These are phyloP conservation scores for Capsicum chinense DNA, from an alignment of 257 asterid species.

Conservation along the genomic window DNA sequence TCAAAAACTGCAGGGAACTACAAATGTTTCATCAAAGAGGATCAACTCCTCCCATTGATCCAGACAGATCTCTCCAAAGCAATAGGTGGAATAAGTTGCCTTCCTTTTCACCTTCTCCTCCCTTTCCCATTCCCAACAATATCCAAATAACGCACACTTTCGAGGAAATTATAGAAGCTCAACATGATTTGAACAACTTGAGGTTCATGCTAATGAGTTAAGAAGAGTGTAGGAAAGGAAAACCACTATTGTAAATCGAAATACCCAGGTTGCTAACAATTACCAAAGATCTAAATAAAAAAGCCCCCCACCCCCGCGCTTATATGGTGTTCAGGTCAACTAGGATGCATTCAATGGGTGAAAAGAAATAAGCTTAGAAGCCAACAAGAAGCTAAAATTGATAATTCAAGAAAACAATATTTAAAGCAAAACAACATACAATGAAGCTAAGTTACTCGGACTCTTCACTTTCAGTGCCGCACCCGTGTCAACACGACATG, in stretches of 20 bases:
- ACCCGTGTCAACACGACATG: too few species aligned
- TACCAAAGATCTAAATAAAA: background rate
- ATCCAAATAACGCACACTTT: conserved; percentile 13
- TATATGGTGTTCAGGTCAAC: conserved; percentile 15
- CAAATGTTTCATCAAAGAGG: conserved; percentile 4
- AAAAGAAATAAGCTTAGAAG: background rate
- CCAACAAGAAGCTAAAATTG: background rate
- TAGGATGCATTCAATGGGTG: background rate
- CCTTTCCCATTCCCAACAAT: conserved; percentile 13
- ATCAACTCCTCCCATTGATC: conserved; percentile 20
- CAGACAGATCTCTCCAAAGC: background rate
- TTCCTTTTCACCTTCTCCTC: conserved; percentile 24
- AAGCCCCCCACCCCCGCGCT: background rate
- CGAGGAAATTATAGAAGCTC: background rate
- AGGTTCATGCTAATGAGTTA: background rate
- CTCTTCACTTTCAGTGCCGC: too few species aligned
- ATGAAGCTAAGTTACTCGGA: too few species aligned
- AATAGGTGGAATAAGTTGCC: background rate
- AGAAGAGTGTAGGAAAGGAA: background rate
- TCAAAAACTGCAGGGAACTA: background rate
- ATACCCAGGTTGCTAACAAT: conserved; percentile 9
- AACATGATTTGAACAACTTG: conserved; percentile 17
- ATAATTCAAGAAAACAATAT: conserved; percentile 11
- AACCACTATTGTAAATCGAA: background rate
- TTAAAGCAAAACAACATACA: background rate